Evolutionary conservation across 495 filamentous ascomycete species (phyloP).

Genomic region (Sporormia fimetaria): DNA sequence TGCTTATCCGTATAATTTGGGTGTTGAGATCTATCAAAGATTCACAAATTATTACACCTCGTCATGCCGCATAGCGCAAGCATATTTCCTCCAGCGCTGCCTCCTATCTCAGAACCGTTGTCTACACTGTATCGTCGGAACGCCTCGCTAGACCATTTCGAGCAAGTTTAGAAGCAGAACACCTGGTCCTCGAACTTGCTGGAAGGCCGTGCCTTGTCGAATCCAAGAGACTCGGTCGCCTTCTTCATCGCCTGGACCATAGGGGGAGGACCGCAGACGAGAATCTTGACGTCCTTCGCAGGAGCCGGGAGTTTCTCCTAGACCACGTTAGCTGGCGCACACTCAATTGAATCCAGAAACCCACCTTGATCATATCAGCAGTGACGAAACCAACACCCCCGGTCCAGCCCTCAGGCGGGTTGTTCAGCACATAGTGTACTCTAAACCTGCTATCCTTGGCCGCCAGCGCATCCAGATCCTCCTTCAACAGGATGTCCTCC

Average conservation of each 20-base stretch:
- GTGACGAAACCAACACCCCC: constrained; percentile 92
- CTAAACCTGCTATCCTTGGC: constrained; percentile 67
- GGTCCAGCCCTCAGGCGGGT: constrained; percentile 79
- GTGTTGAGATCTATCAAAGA: no score
- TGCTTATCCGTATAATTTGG: no score
- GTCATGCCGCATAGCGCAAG: no score
- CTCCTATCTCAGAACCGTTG: no score
- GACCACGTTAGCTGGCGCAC: not conserved
- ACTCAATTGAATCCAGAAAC: constrained; percentile 11
- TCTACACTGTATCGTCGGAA: no score
- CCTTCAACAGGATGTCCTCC: constrained; percentile 85
- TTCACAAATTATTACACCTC: no score
- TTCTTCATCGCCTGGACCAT: constrained; percentile 99
- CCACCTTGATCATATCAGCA: constrained; percentile 86
- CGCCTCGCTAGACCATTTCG: no score
- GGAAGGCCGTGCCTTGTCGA: constrained; percentile 78
- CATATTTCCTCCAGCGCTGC: no score
- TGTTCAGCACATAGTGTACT: constrained; percentile 91
- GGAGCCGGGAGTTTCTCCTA: constrained; percentile 74
- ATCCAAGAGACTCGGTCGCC: constrained; percentile 76
- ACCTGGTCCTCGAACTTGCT: constrained; percentile 97
- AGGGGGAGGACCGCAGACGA: constrained; percentile 92
- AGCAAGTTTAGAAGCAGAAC: constrained; percentile 98
- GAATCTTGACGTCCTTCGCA: constrained; percentile 77
- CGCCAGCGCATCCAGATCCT: constrained; percentile 72